phyloP scores from a whole-genome alignment of 23 red algal genomes.

The Gracilaria caudata region DNA sequence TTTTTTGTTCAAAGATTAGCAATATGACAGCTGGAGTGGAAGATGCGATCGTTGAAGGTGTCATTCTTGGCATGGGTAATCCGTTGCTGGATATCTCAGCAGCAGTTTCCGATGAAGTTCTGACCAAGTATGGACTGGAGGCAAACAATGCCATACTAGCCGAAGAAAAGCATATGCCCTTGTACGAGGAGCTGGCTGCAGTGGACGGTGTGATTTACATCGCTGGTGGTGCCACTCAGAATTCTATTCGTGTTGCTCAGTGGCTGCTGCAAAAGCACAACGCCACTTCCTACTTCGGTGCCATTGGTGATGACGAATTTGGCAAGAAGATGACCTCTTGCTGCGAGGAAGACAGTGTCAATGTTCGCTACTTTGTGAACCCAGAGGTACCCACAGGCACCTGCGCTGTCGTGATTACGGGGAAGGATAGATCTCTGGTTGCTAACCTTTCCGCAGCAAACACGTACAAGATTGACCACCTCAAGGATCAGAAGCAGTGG shows the following conservation, averaged over 20 bases:
- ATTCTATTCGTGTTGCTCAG: constrained; percentile 96
- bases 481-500: constrained; percentile 87
- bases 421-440: constrained; percentile 89
- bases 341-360: constrained; percentile 82
- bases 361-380: constrained; percentile 85
- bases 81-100: constrained; percentile 95
- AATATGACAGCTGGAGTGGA: constrained; percentile 32
- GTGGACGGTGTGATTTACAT: constrained; percentile 66
- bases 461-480: constrained; percentile 86
- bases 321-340: constrained; percentile 81
- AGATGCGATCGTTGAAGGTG: constrained; percentile 67
- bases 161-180: constrained; percentile 88
- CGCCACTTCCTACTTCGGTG: constrained; percentile 90
- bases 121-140: constrained; percentile 91
- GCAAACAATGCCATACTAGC: constrained; percentile 97
- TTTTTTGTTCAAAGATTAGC: not conserved
- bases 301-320: constrained; percentile 93
- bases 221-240: constrained; percentile 98
- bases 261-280: constrained; percentile 86
- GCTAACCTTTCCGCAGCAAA: constrained; percentile 96
- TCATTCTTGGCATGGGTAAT: constrained; percentile 95
- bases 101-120: constrained; percentile 59
- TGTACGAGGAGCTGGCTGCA: constrained; percentile 81
- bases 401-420: constrained; percentile 95
- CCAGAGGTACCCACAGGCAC: constrained; percentile 85